Evolutionary conservation across 1,284 basidiomycete species (phyloP), one percentile per base, ranked within the genome.

Genomic region (Fistulinella cinereoalba): DNA sequence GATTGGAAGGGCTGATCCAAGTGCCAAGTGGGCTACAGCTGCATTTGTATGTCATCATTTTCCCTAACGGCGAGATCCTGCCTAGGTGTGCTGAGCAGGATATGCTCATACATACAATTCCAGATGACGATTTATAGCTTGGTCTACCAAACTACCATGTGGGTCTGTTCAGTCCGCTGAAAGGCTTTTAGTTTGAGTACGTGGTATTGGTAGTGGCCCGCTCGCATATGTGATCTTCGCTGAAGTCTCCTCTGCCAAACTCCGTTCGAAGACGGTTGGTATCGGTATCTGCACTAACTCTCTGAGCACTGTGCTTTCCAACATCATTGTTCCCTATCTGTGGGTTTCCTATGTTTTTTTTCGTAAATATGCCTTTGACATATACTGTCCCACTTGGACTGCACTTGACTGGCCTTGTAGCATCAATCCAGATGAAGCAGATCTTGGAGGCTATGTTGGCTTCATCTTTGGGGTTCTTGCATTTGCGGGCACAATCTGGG

Each of bases 191-290:
- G n/a, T n/a, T n/a, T n/a, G 53, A 57, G 15, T 49, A 51, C 22
- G 47, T 53, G 1, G 58, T n/a, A n/a, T n/a, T n/a, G n/a, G 29
- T 37, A 66, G 60, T n/a, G 60, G 62, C 2, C 64, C 61, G 15
- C 31, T 66, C 5, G 60, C 45, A 16, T 63, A 55, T 23, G 64
- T 58, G 32, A 61, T 64, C 38, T 65, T 57, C 46, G 58, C 62
- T 6, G 53, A 63, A 38, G 44, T 66, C 18, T 64, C 63, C 24
- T 64, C 61, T 15, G 51, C 62, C 24, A 64, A 66, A 42, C 50
- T 65, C n/a, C 56, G 60, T 23, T 66, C 61, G 7, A 66, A 61
- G 50, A 66, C 60, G 18, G 56, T 65, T 12, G 60, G 64, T 3
- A 53, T 63, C n/a, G 50, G 62, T 1, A 57, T 55, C 6, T 59